These are phyloP conservation scores for Lunasporangiospora selenospora DNA, from an alignment of 192 early-diverging fungal genomes.

Conservation along the genomic window DNA sequence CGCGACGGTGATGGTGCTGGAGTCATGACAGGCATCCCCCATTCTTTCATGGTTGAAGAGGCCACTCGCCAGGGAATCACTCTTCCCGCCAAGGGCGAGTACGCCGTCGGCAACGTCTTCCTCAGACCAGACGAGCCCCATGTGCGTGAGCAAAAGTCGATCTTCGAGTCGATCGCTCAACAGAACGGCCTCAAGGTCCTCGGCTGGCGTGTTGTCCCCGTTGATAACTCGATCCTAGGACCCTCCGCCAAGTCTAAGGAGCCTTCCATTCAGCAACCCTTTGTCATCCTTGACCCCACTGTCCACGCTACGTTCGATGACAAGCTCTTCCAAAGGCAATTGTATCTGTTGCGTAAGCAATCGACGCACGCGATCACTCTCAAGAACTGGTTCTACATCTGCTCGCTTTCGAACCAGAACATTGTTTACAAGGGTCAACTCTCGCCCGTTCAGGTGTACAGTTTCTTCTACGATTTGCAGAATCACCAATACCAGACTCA, in stretches of 20 bases:
- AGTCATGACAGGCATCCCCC: constrained; percentile 95
- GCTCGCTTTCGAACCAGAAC: constrained; percentile 91
- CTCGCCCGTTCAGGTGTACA: constrained; percentile 92
- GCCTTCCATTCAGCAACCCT: constrained; percentile 92
- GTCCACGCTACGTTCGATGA: constrained; percentile 53
- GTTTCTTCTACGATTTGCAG: constrained; percentile 90
- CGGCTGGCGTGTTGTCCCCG: constrained; percentile 92
- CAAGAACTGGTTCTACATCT: constrained; percentile 96
- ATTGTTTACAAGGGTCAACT: constrained; percentile 99
- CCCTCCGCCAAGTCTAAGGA: constrained; percentile 89
- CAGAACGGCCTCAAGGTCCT: constrained; percentile 77
- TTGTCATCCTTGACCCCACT: constrained; percentile 70
- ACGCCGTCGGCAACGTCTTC: constrained; percentile 98
- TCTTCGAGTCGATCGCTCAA: constrained; percentile 83
- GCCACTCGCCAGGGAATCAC: constrained; percentile 64
- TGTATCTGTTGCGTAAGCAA: constrained; percentile 92
- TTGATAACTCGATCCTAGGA: constrained; percentile 86
- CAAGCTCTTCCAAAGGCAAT: constrained; percentile 79
- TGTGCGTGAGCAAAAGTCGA: constrained; percentile 72
- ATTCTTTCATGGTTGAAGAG: constrained; percentile 80
- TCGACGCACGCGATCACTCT: constrained; percentile 84
- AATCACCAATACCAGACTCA: constrained; percentile 85
- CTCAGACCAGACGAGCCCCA: constrained; percentile 71
- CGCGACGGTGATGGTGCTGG: constrained; percentile 99
- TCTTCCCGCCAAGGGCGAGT: constrained; percentile 80